phyloP scores from a whole-genome alignment of 2,329 filamentous ascomycete genomes.

The Gaeumannomyces tritici region DNA sequence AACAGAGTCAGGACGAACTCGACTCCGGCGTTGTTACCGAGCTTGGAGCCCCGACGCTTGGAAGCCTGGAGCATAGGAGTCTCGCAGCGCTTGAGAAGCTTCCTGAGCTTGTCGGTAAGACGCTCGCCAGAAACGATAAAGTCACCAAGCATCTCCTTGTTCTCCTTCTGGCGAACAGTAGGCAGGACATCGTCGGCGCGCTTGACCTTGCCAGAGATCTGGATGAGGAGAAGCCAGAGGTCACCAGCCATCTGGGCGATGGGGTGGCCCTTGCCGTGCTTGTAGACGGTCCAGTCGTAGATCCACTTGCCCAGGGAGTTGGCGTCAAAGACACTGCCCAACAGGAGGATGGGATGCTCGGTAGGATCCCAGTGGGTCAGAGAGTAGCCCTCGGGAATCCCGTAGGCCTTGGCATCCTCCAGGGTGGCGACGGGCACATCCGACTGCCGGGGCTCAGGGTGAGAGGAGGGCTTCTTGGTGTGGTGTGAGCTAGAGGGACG shows the following conservation, averaged over 20 bases:
- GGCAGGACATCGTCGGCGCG: slow-evolving; percentile 70
- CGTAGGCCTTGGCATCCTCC: slow-evolving; percentile 51
- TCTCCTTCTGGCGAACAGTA: slow-evolving; percentile 63
- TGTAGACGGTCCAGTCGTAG: slow-evolving; percentile 97
- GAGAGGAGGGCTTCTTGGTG: slow-evolving; percentile 28
- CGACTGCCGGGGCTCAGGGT: slow-evolving; percentile 24
- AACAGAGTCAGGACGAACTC: slow-evolving; percentile 97
- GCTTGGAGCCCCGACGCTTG: slow-evolving; percentile 65
- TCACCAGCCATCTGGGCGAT: slow-evolving; percentile 90
- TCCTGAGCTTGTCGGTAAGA: slow-evolving; percentile 74
- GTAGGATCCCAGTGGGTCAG: slow-evolving; percentile 97
- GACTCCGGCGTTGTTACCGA: slow-evolving; percentile 85
- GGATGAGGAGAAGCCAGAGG: slow-evolving; percentile 89
- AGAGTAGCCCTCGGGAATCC: slow-evolving; percentile 83
- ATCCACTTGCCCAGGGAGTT: slow-evolving; percentile 99
- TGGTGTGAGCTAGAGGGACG: slow-evolving; percentile 33
- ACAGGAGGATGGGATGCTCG: slow-evolving; percentile 85
- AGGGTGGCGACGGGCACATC: slow-evolving; percentile 41
- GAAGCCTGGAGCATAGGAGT: slow-evolving; percentile 84
- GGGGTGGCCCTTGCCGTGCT: slow-evolving; percentile 70
- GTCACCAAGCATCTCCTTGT: slow-evolving; percentile 73
- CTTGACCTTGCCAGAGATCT: slow-evolving; percentile 90
- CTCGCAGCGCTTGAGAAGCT: slow-evolving; percentile 84
- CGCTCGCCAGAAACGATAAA: slow-evolving; percentile 86
- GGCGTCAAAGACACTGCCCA: slow-evolving; percentile 93